Conservation (phyloP, 2,329 filamentous ascomycete species). For the Trichoderma citrinoviride region DNA sequence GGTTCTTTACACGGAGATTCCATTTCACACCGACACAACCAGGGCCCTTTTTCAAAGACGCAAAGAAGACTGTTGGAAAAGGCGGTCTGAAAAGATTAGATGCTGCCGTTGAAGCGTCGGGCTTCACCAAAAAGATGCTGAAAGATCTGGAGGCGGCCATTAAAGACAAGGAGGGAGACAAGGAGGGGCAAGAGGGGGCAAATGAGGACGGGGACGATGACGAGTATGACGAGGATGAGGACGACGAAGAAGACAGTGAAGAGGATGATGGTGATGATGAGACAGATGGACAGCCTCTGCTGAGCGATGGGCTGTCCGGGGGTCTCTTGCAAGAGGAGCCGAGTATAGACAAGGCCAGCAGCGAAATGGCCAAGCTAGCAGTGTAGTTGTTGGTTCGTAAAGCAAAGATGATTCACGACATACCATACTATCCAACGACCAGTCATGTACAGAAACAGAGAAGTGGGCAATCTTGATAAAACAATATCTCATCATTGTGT, state of each 20-base stretch:
- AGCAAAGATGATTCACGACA: background rate
- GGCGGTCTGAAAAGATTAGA: conserved; percentile 71
- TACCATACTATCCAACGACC: background rate
- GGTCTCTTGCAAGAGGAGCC: conserved; percentile 1
- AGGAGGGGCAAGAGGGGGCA: conserved; percentile 35
- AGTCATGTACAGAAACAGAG: background rate
- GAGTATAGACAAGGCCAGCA: conserved; percentile 25
- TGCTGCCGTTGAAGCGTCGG: conserved; percentile 84
- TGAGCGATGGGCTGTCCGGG: background rate
- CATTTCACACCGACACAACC: conserved; percentile 78
- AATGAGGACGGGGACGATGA: conserved; percentile 34
- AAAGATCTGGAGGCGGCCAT: conserved; percentile 93
- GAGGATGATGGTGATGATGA: conserved; percentile 24
- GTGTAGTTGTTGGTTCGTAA: conserved; percentile 26
- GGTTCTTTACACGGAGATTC: conserved; percentile 87
- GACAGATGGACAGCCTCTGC: background rate
- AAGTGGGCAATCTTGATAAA: background rate
- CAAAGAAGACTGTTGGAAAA: conserved; percentile 68
- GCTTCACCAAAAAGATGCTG: conserved; percentile 95
- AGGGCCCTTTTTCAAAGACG: conserved; percentile 83
- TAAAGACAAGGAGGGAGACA: conserved; percentile 63
- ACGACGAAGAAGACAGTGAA: conserved; percentile 27
- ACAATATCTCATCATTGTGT: background rate
- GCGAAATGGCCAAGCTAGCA: conserved; percentile 33
- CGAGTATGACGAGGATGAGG: conserved; percentile 31